Conservation (phyloP, 257 asterid genomes). For the Scutellaria barbata region DNA sequence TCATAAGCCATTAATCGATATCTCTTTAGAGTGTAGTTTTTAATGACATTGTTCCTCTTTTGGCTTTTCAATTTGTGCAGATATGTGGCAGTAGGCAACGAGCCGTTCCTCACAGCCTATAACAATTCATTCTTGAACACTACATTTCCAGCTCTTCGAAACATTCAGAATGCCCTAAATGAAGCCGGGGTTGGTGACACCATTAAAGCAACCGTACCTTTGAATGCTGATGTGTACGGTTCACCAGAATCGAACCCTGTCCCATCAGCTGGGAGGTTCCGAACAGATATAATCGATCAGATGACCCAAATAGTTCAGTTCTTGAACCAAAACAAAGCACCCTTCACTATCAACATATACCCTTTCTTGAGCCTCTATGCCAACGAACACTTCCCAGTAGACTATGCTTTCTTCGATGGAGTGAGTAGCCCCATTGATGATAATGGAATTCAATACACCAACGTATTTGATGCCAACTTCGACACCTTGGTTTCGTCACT, state of each 20-base stretch:
- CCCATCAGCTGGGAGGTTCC: slow-evolving; percentile 75
- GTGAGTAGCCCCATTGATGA: slow-evolving; percentile 57
- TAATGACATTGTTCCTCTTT: too few species aligned
- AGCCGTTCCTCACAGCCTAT: slow-evolving; percentile 77
- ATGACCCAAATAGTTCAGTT: slow-evolving; percentile 76
- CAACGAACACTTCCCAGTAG: slow-evolving; percentile 69
- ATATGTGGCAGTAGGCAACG: slow-evolving; percentile 85
- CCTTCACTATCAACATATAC: slow-evolving; percentile 75
- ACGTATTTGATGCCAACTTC: slow-evolving; percentile 80
- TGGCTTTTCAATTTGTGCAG: slow-evolving; percentile 42
- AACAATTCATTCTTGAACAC: slow-evolving; percentile 69
- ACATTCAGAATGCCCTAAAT: slow-evolving; percentile 74
- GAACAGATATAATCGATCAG: slow-evolving; percentile 54
- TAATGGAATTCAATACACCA: slow-evolving; percentile 54
- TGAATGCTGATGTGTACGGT: slow-evolving; percentile 75
- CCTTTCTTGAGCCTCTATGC: slow-evolving; percentile 75
- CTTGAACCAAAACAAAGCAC: slow-evolving; percentile 65
- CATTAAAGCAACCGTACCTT: slow-evolving; percentile 76
- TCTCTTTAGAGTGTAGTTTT: neutral
- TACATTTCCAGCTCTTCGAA: slow-evolving; percentile 83
- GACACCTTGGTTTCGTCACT: slow-evolving; percentile 73
- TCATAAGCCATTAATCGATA: neutral
- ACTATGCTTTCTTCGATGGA: slow-evolving; percentile 80
- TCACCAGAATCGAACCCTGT: slow-evolving; percentile 63
- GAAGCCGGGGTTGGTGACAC: slow-evolving; percentile 67